A percentile compares a stretch with the other conserved stretches of the same genome.
Conservation (phyloP, 805 yeast genomes). For the Ogataea trehalophila region DNA sequence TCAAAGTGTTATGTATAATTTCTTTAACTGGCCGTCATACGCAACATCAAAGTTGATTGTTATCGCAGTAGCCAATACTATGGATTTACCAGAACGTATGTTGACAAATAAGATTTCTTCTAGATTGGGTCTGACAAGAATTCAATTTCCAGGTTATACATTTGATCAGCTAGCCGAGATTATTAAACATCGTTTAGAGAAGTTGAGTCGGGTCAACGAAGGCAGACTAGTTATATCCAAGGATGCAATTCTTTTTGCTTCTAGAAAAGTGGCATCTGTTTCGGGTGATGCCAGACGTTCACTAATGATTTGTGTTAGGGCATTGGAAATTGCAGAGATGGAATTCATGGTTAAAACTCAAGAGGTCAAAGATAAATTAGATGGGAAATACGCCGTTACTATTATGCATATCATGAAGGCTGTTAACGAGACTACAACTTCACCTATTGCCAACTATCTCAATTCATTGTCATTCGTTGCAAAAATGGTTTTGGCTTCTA, state of each 20-base stretch:
- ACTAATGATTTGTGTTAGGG: slow-evolving; percentile 78
- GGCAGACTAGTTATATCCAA: slow-evolving; percentile 44
- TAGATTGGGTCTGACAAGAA: slow-evolving; percentile 80
- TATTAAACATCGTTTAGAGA: slow-evolving; percentile 63
- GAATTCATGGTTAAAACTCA: slow-evolving; percentile 40
- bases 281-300: slow-evolving; percentile 98
- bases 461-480: slow-evolving; percentile 58
- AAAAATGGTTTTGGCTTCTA: slow-evolving; percentile 67
- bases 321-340: slow-evolving; percentile 79
- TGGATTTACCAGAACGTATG: slow-evolving; percentile 92
- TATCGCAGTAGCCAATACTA: slow-evolving; percentile 92
- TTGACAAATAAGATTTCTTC: slow-evolving; percentile 87
- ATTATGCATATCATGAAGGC: slow-evolving; percentile 77
- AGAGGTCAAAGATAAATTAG: slow-evolving; percentile 23
- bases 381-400: slow-evolving; percentile 49
- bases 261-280: slow-evolving; percentile 91
- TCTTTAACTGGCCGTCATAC: slow-evolving; percentile 96
- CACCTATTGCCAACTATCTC: slow-evolving; percentile 64
- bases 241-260: slow-evolving; percentile 87
- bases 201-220: slow-evolving; percentile 35
- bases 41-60: slow-evolving; percentile 75
- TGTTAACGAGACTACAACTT: slow-evolving; percentile 67
- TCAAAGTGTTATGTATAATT: slow-evolving; percentile 88
- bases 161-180: slow-evolving; percentile 72
- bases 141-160: slow-evolving; percentile 86